Evolutionary conservation across 1,284 basidiomycete species (phyloP).

Genomic region (Pholiota adiposa): DNA sequence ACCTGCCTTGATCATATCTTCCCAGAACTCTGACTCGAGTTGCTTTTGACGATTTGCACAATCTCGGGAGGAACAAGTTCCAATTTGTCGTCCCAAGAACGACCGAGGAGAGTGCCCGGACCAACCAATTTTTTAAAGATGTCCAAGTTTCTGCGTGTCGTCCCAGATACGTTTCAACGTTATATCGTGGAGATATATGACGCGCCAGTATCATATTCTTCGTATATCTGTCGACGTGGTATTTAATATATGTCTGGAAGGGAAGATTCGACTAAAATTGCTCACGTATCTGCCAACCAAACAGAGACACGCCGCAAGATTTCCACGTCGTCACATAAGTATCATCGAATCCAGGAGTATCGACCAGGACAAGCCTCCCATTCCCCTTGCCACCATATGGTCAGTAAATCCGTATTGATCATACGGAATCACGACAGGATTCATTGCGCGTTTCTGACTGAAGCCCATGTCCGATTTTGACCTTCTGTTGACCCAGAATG

Average conservation of each 20-base stretch:
- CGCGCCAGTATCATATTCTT: neutral
- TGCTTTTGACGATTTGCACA: neutral
- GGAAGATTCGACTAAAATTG: neutral
- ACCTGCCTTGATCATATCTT: neutral
- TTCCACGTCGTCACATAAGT: slow-evolving; percentile 17
- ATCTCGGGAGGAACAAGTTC: neutral
- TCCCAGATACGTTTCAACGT: neutral
- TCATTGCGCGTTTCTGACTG: slow-evolving; percentile 8
- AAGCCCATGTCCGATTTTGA: slow-evolving; percentile 9
- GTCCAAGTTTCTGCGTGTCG: neutral
- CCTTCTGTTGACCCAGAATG: neutral
- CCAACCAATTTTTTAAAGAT: slow-evolving; percentile 1
- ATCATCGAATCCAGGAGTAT: slow-evolving; percentile 32
- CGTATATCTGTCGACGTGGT: neutral
- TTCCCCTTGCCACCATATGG: neutral
- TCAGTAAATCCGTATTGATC: neutral
- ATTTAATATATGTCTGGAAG: neutral
- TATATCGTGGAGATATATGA: slow-evolving; percentile 4
- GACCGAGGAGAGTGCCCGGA: neutral
- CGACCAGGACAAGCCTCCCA: slow-evolving; percentile 25
- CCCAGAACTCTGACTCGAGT: neutral
- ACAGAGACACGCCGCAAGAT: slow-evolving; percentile 22
- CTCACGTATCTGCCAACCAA: neutral
- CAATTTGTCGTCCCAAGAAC: slow-evolving; percentile 6
- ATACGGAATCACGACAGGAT: neutral